Conservation (phyloP, 2,329 filamentous ascomycete species). For the Cryphonectria naterciae region DNA sequence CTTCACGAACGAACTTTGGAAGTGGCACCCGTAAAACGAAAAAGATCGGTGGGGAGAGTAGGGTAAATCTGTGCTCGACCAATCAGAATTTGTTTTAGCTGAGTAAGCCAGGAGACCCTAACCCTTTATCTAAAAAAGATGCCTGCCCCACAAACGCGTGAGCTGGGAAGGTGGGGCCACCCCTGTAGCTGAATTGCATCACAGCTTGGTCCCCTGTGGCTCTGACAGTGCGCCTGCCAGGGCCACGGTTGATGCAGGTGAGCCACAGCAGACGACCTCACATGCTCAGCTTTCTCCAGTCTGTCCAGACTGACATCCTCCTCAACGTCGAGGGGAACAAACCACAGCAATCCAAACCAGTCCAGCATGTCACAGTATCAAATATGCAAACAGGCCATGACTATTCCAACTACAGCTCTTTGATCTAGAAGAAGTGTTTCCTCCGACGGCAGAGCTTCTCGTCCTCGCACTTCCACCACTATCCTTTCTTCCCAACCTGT, state of each 20-base stretch:
- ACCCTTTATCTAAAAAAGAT: neutral
- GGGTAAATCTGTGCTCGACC: conserved; percentile 9
- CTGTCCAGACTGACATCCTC: neutral
- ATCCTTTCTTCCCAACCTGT: conserved; percentile 3
- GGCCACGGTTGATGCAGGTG: neutral
- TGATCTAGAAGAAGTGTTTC: neutral
- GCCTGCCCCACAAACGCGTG: neutral
- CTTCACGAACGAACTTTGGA: conserved; percentile 17
- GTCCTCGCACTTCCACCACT: neutral
- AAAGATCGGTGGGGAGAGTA: conserved; percentile 19
- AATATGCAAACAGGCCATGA: conserved; percentile 2
- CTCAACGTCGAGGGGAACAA: neutral
- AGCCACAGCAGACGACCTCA: neutral
- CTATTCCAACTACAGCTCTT: neutral
- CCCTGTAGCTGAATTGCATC: conserved; percentile 5
- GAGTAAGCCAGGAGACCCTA: neutral
- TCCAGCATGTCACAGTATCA: conserved; percentile 7
- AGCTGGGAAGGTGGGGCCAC: conserved; percentile 5
- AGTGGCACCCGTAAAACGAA: conserved; percentile 13
- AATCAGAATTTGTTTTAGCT: conserved; percentile 5
- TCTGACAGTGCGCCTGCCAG: conserved; percentile 1
- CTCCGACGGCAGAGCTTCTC: neutral
- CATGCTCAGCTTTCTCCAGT: conserved; percentile 14
- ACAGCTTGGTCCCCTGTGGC: conserved; percentile 10
- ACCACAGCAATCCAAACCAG: neutral